Evolutionary conservation across 2,329 filamentous ascomycete species (phyloP).

Genomic region (Claviceps africana): DNA sequence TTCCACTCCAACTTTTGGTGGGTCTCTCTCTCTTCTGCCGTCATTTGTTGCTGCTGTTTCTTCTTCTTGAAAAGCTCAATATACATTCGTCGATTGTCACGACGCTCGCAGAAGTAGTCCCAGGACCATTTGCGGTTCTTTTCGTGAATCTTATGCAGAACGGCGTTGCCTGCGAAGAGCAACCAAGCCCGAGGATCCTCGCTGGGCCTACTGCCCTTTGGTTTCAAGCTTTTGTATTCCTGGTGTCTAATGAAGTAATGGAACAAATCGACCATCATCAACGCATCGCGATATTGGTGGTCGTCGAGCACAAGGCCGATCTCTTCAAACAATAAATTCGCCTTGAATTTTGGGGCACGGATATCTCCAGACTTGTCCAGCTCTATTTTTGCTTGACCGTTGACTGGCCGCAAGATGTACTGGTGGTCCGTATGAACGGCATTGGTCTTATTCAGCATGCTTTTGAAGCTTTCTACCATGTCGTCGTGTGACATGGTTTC

Average conservation of each 20-base stretch:
- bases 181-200: slow-evolving; percentile 91
- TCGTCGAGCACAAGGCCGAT: slow-evolving; percentile 97
- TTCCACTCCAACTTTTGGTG: slow-evolving; percentile 72
- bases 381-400: slow-evolving; percentile 84
- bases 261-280: slow-evolving; percentile 98
- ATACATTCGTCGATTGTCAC: slow-evolving; percentile 78
- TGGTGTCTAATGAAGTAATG: slow-evolving; percentile 97
- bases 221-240: slow-evolving; percentile 87
- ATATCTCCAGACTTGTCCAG: slow-evolving; percentile 82
- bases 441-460: slow-evolving; percentile 63
- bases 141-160: slow-evolving; percentile 89
- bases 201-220: slow-evolving; percentile 65
- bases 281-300: slow-evolving; percentile 86
- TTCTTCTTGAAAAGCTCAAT: slow-evolving; percentile 94
- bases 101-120: slow-evolving; percentile 84
- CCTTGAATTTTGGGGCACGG: slow-evolving; percentile 74
- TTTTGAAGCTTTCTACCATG: slow-evolving; percentile 61
- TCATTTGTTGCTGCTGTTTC: slow-evolving; percentile 59
- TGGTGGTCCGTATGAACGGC: slow-evolving; percentile 53
- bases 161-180: slow-evolving; percentile 75
- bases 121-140: slow-evolving; percentile 88
- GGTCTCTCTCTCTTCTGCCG: slow-evolving; percentile 55
- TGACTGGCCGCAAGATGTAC: slow-evolving; percentile 92
- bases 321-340: slow-evolving; percentile 85
- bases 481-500: slow-evolving; percentile 58